Evolutionary conservation across 352 stramenopile genomes (phyloP).

Genomic region (Pythium sp.): DNA sequence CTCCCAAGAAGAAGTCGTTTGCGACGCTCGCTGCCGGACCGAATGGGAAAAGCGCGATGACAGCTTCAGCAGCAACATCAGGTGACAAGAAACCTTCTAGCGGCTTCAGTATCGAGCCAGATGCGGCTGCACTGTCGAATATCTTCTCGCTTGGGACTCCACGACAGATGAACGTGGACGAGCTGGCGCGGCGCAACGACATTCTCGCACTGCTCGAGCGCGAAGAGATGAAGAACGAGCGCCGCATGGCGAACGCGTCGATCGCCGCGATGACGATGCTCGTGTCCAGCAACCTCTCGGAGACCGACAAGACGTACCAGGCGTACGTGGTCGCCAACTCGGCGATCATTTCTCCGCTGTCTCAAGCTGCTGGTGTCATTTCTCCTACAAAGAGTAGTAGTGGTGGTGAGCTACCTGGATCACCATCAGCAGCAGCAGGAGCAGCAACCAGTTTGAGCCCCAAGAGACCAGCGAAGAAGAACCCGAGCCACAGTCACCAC

Average conservation of each 20-base stretch:
- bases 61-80: not conserved
- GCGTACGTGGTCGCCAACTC: conserved; percentile 42
- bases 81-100: conserved; percentile 10
- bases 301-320: conserved; percentile 31
- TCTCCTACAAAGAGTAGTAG: not conserved
- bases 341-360: conserved; percentile 16
- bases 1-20: conserved; percentile 11
- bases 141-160: conserved; percentile 64
- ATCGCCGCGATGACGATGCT: conserved; percentile 32
- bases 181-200: conserved; percentile 50
- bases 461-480: conserved; percentile 17
- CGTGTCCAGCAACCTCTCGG: conserved; percentile 12
- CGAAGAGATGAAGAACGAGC: conserved; percentile 24
- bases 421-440: not conserved
- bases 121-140: conserved; percentile 40
- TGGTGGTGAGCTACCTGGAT: not conserved
- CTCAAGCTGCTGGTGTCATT: not conserved
- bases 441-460: conserved; percentile 5
- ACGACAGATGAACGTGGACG: conserved; percentile 39
- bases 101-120: conserved; percentile 16
- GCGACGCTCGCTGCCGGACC: not conserved
- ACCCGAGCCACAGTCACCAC: not conserved
- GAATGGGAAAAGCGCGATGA: not conserved
- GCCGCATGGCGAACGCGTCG: conserved; percentile 29
- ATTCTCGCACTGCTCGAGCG: conserved; percentile 46